Base-by-base conservation (phyloP, 495 filamentous ascomycete genomes). In the Cryomyces minteri region DNA sequence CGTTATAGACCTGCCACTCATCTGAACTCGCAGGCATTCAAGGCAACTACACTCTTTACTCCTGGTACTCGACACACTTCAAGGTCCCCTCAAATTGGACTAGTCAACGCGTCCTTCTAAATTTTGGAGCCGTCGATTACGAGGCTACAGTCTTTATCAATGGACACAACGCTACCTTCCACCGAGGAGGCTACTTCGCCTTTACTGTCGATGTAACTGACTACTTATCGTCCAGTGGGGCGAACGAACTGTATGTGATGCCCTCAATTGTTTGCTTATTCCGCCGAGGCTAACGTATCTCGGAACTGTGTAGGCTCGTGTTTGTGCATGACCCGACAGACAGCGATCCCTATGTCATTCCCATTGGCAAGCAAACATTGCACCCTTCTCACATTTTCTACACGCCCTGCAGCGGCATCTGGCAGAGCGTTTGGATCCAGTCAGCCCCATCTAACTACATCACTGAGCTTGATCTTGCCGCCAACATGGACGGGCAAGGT, bases 351-450 rank as follows among this genome's bases (percentile, higher is more conserved):
- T 55, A 64, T 48, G 64, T 69, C n/a, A 77, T 76, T 36, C 76
- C 76, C 0, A 65, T 77, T 45, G 77, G 77, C 41, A 82, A 82
- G 58, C 78, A 80, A 54, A 73, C 68, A 6, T 58, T 69, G 3
- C 50, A 56, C 2, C 72, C 67, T 2, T 71, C 67, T 5, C 77
- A 81, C 50, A 81, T 82, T 42, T 82, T 79, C 54, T 82, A 82
- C 56, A 75, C 69, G 0, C 75, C 78, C 8, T 81, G 77, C 57
- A 71, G 68, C 33, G 78, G 77, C 3, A 82, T 82, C 41, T 82
- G 78, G 78, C 77, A 81, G 52, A 70, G 61, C 25, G 76, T 81
- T 1, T 82, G 77, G 77, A 60, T 81, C 1, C 77, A 82, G 51
- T 61, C 69, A 10, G 75, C 69, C 0, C 74, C 76, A 0, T 46